Percentiles rank a stretch among this genome's conserved stretches.
Evolutionary conservation across 306 rosid genomes (phyloP).

Genomic region (Cicer cuneatum): DNA sequence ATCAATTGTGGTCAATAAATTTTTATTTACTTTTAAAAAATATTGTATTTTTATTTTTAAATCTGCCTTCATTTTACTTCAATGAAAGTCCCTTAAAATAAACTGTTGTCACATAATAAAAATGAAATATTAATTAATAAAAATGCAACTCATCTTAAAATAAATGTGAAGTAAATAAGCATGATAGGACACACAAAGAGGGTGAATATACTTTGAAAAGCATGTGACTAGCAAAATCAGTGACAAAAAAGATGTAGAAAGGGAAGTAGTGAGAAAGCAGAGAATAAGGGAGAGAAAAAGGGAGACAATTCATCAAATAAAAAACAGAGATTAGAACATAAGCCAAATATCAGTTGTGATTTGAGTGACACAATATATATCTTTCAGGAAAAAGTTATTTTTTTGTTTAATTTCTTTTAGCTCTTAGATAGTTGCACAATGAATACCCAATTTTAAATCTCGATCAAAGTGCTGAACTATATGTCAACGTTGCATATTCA

Average conservation of each 20-base stretch:
- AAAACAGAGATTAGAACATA: neutral
- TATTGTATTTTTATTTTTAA: too few species aligned
- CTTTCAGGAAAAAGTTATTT: neutral
- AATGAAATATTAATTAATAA: too few species aligned
- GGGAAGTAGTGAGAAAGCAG: too few species aligned
- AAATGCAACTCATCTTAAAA: too few species aligned
- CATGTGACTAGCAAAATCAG: too few species aligned
- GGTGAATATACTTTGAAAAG: neutral
- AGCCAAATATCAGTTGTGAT: neutral
- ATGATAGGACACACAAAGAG: too few species aligned
- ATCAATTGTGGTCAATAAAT: too few species aligned
- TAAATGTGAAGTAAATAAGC: too few species aligned
- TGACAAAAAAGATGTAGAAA: neutral
- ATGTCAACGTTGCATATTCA: neutral
- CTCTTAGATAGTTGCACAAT: neutral
- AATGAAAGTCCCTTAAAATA: too few species aligned
- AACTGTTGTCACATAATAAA: too few species aligned
- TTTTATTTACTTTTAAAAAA: too few species aligned
- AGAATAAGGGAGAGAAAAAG: neutral
- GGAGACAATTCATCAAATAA: neutral
- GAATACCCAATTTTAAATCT: neutral
- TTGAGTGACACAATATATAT: neutral
- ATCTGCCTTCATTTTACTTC: too few species aligned
- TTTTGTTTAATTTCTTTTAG: neutral
- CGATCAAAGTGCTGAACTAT: neutral